Conservation (phyloP, 768 basidiomycete species). For the Xerocomellus dryophilus region DNA sequence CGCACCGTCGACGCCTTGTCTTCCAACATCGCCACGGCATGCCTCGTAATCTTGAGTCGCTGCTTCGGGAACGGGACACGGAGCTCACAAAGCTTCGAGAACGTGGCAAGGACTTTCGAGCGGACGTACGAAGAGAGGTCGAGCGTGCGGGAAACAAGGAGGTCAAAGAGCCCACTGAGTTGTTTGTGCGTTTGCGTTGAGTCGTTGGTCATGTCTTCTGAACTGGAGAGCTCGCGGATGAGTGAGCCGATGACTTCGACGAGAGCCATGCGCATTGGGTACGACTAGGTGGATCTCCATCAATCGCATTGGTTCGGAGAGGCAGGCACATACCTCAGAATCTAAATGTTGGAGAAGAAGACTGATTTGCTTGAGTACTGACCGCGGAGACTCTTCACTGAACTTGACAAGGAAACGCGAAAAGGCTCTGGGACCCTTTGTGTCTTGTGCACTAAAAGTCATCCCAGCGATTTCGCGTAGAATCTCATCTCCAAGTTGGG, state of each 20-base stretch:
- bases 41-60: constrained; percentile 67
- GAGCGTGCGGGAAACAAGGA: constrained; percentile 82
- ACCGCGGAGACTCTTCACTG: constrained; percentile 73
- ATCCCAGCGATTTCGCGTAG: constrained; percentile 82
- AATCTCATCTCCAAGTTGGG: constrained; percentile 88
- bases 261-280: constrained; percentile 94
- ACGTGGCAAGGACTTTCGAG: constrained; percentile 75
- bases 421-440: constrained; percentile 83
- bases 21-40: constrained; percentile 77
- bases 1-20: constrained; percentile 91
- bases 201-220: constrained; percentile 46
- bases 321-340: constrained; percentile 65
- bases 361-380: constrained; percentile 86
- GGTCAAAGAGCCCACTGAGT: constrained; percentile 75
- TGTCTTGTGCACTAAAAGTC: constrained; percentile 75
- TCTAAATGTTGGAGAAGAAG: constrained; percentile 83
- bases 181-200: constrained; percentile 58
- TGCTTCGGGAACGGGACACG: constrained; percentile 83
- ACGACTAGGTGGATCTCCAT: constrained; percentile 54
- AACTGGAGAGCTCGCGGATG: constrained; percentile 72
- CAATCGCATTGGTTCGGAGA: not conserved
- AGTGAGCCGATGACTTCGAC: constrained; percentile 87
- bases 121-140: constrained; percentile 91
- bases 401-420: constrained; percentile 80
- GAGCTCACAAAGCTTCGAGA: constrained; percentile 75